Conservation (phyloP, 352 stramenopile genomes). For the Phytophthora capsici region DNA sequence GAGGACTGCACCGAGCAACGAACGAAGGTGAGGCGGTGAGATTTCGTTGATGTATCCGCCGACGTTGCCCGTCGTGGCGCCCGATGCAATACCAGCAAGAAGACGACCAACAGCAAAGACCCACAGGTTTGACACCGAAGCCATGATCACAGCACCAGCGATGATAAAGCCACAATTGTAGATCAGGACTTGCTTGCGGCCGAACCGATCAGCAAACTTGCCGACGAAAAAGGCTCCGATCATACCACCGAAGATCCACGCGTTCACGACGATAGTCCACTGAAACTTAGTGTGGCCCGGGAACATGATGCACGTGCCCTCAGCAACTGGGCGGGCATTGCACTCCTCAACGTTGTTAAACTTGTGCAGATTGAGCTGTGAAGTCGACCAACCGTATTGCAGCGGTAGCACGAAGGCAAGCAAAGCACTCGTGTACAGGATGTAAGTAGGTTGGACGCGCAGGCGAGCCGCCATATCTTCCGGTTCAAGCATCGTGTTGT, state of each 20-base stretch:
- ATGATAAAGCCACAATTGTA: constrained; percentile 53
- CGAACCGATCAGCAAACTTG: constrained; percentile 43
- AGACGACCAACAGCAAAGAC: constrained; percentile 53
- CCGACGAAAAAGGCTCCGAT: constrained; percentile 45
- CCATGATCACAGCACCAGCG: constrained; percentile 40
- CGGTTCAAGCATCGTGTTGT: constrained; percentile 32
- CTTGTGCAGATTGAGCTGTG: constrained; percentile 51
- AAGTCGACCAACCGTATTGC: constrained; percentile 55
- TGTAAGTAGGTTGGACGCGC: constrained; percentile 35
- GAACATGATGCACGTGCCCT: constrained; percentile 56
- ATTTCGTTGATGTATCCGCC: constrained; percentile 60
- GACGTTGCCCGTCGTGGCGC: constrained; percentile 47
- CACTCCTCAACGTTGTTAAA: constrained; percentile 51
- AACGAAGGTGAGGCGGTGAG: constrained; percentile 48
- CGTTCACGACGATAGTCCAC: constrained; percentile 57
- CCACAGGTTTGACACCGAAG: constrained; percentile 35
- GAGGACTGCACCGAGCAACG: constrained; percentile 40
- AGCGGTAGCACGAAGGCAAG: constrained; percentile 44
- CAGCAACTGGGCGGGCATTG: constrained; percentile 29
- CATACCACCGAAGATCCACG: constrained; percentile 60
- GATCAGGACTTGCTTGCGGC: constrained; percentile 52
- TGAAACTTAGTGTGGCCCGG: constrained; percentile 49
- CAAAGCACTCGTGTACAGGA: constrained; percentile 46
- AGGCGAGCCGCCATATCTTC: constrained; percentile 26
- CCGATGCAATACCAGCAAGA: constrained; percentile 60